Conservation (phyloP, 2,329 filamentous ascomycete species). For the Geoglossum cookeanum region DNA sequence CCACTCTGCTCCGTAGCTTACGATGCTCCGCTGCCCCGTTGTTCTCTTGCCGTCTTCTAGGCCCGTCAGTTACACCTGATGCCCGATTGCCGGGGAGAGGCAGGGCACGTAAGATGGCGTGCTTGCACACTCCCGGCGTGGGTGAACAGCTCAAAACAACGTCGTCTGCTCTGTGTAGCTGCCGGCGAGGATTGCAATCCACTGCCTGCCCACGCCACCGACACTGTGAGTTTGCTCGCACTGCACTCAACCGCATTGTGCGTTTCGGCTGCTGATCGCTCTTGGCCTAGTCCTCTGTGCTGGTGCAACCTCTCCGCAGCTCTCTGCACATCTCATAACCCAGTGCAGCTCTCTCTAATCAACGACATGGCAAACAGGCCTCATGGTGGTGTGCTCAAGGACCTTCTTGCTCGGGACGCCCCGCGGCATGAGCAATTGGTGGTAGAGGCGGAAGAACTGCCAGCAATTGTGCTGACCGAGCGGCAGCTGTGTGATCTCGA, state of each 20-base stretch:
- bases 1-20: background rate
- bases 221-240: too few species aligned
- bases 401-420: conserved; percentile 83
- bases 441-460: conserved; percentile 69
- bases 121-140: background rate
- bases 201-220: background rate
- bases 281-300: background rate
- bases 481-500: conserved; percentile 96
- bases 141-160: background rate
- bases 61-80: background rate
- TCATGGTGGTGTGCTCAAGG: conserved; percentile 91
- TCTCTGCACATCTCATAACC: too few species aligned
- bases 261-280: background rate
- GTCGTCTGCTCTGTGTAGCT: background rate
- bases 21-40: background rate
- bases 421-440: conserved; percentile 62
- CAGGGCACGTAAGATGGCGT: background rate
- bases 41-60: background rate
- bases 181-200: background rate
- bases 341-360: background rate
- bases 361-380: conserved; percentile 35
- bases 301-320: too few species aligned
- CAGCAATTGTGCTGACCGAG: conserved; percentile 70
- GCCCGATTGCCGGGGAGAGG: background rate
- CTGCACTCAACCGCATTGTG: too few species aligned